phyloP scores from a whole-genome alignment of 352 stramenopile species.

The Pythium sukuiense region DNA sequence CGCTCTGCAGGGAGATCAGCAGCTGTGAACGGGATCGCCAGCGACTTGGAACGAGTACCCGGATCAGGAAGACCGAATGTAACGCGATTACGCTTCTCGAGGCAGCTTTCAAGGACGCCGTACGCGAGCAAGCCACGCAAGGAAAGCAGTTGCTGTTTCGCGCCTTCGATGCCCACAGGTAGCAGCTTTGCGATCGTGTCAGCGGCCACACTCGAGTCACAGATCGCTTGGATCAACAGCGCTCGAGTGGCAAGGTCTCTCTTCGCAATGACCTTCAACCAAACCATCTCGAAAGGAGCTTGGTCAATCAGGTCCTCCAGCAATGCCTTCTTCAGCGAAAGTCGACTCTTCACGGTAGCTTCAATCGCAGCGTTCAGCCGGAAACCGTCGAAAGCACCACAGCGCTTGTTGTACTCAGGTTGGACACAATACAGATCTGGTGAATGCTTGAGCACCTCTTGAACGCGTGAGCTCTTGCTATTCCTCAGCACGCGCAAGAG shows the following conservation, averaged over 20 bases:
- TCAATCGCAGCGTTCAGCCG: constrained; percentile 33
- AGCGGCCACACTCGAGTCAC: constrained; percentile 28
- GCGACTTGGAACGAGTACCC: constrained; percentile 47
- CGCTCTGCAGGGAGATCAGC: constrained; percentile 42
- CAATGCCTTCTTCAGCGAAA: constrained; percentile 41
- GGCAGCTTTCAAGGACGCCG: constrained; percentile 73
- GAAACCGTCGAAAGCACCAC: constrained; percentile 38
- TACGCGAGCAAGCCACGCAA: constrained; percentile 75
- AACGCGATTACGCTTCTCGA: constrained; percentile 83
- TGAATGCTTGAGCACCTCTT: constrained; percentile 36
- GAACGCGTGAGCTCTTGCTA: constrained; percentile 19
- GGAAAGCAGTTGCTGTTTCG: constrained; percentile 48
- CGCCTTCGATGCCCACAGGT: constrained; percentile 24
- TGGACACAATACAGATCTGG: constrained; percentile 38
- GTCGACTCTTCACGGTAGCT: constrained; percentile 12
- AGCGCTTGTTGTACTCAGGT: constrained; percentile 35
- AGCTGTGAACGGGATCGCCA: constrained; percentile 86
- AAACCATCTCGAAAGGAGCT: constrained; percentile 63
- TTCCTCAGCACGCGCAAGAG: constrained; percentile 34
- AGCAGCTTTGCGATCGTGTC: constrained; percentile 25
- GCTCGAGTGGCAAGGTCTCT: constrained; percentile 1
- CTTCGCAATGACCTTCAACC: constrained; percentile 42
- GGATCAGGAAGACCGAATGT: constrained; percentile 62
- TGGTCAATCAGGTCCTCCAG: constrained; percentile 60
- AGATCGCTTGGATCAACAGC: constrained; percentile 37